Base-by-base conservation (phyloP, 1,284 basidiomycete genomes). In the Coniferiporia weirii region DNA sequence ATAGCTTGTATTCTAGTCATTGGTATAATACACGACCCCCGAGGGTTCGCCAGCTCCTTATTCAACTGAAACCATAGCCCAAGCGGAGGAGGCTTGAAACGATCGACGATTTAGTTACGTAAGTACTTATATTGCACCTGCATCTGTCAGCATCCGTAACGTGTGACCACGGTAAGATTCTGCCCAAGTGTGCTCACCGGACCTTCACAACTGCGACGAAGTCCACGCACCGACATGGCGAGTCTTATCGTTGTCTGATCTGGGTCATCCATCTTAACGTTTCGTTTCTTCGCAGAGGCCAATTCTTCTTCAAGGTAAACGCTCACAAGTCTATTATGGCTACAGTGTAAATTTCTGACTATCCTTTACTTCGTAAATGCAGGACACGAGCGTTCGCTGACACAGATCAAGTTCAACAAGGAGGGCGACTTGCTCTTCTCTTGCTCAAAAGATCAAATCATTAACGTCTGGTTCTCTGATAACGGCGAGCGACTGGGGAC, bases 381-480 rank as follows among this genome's bases (percentile, higher is more conserved):
- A 89, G 95, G 96, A 66, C 96, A 99, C 78, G 95, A 98, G 80
- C 93, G 96, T 69, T 93, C 97, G 61, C 80, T 99, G 70, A 98
- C 95, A n/a, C 93, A 96, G 76, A 89, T 94, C 80, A 92, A 91
- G 76, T 93, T 95, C 82, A 99, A 99, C 80, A 76, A 80, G 59
- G 96, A 99, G 72, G 96, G 96, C 65, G 96, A 99, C 74, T 80
- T 99, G 12, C 82, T 99, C 59, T 98, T 99, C 76, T 90, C 95
- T 32, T 93, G 89, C 69, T 95, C 94, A 68, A 99, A 99, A 81
- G 96, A 99, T 73, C 84, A 90, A 68, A 74, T 93, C 67, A 93
- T 98, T 74, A 98, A 98, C 70, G 94, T 93, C 53, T 98, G 95
- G 95, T 98, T 87, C 76, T 91, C 95, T n/a, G 93, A 97, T 70